Base-by-base conservation (phyloP, 2,329 filamentous ascomycete species). In the Pseudocercospora macadamiae region DNA sequence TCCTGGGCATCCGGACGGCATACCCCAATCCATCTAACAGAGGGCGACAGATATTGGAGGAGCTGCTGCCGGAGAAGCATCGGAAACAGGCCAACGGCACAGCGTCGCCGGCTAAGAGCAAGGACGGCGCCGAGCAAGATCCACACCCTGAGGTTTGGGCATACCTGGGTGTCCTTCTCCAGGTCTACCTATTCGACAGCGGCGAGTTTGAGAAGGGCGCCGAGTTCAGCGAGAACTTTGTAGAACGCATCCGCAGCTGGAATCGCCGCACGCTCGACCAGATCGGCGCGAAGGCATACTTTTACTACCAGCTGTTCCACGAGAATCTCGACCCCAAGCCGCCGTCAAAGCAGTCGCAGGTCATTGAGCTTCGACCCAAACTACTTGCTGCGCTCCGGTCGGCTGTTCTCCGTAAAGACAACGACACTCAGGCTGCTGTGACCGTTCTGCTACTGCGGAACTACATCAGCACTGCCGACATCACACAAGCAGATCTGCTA, bases 241-340 rank as follows among this genome's bases (percentile, higher is more conserved):
- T 92, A 52, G 90, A 93, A 72, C 89, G 89, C 73, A 88, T 97
- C 74, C 91, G 96, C 71, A 83, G 87, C 54, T 83, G 96, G 73
- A 99, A 99, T 81, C 89, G 95, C 63, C 88, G 95, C 69, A 97
- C 95, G 21, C 81, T 99, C 63, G 95, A 99, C 76, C 92, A 93
- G 51, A 86, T 99, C 59, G 90, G 93, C 59, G 92, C 93, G 65
- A 96, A 96, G 77, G 92, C 93, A 64, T 99, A 97, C 83, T 97
- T 97, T 79, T 99, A 99, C 82, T 96, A 91, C 79, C 91, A 91
- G 21, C 83, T 97, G 69, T 97, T 97, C 81, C 91, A 89, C 79
- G 95, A 99, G 82, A 88, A 96, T 76, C 85, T 96, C 62, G 86
- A 87, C 61, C 93, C 93, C 19, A 85, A 93, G 63, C 90, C 95